Evolutionary conservation across 257 asterid species (phyloP).

Genomic region (Solanum piurae): DNA sequence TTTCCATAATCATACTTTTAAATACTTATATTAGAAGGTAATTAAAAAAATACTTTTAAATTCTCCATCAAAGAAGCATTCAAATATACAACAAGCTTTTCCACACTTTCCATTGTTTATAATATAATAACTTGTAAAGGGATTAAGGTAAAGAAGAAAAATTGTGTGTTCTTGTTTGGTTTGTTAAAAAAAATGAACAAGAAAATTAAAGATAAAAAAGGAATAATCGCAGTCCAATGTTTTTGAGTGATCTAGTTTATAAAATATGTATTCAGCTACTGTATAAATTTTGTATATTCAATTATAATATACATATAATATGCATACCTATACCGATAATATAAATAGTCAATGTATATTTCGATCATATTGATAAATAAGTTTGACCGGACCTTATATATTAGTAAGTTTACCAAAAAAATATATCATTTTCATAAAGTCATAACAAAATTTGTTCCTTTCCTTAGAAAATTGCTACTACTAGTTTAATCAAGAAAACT

Average conservation of each 20-base stretch:
- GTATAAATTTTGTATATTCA: neutral
- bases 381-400: neutral
- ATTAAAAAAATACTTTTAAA: neutral
- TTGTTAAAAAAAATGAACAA: neutral
- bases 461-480: neutral
- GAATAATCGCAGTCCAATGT: neutral
- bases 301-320: neutral
- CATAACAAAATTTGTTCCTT: neutral
- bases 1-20: neutral
- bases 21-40: neutral
- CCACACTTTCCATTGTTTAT: neutral
- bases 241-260: neutral
- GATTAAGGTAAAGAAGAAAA: neutral
- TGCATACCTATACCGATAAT: neutral
- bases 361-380: neutral
- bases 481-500: neutral
- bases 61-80: neutral
- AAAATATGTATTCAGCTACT: neutral
- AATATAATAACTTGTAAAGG: neutral
- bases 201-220: neutral
- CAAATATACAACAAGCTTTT: neutral
- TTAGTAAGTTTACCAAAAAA: neutral
- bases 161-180: neutral
- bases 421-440: neutral
- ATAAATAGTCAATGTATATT: neutral